Conservation (phyloP, 306 rosid species). For the Lathyrus tuberosus region DNA sequence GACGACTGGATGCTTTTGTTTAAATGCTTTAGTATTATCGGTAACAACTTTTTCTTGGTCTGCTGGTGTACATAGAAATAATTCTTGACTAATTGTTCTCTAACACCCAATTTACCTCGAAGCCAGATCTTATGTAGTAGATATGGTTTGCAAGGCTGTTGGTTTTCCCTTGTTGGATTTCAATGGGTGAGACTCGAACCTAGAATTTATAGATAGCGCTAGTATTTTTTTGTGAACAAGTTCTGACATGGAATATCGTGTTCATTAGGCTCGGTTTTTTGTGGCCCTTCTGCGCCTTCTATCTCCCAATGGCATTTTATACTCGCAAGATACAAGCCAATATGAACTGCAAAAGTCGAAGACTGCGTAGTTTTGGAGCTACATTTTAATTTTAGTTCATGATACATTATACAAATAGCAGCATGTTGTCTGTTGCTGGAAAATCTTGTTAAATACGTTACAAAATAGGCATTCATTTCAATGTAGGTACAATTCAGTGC, state of each 20-base stretch:
- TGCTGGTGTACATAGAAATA: conserved; percentile 27
- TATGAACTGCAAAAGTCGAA: conserved; percentile 45
- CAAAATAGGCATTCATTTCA: conserved; percentile 26
- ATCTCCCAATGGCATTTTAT: conserved; percentile 61
- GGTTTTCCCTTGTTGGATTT: conserved; percentile 70
- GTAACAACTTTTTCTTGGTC: conserved; percentile 45
- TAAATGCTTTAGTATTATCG: conserved; percentile 56
- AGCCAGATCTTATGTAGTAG: conserved; percentile 57
- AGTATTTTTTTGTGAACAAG: conserved; percentile 24
- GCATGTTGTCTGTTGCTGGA: conserved; percentile 4
- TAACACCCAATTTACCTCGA: conserved; percentile 24
- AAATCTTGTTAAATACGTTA: not conserved
- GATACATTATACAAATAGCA: conserved; percentile 10
- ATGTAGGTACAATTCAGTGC: conserved; percentile 6
- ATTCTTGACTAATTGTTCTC: conserved; percentile 20
- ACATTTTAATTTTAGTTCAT: conserved; percentile 12
- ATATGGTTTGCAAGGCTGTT: conserved; percentile 71
- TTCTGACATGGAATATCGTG: conserved; percentile 32
- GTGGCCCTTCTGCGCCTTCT: conserved; percentile 60
- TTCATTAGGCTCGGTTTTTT: conserved; percentile 51
- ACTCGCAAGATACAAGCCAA: conserved; percentile 51
- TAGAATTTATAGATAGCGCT: conserved; percentile 21
- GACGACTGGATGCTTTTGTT: conserved; percentile 66
- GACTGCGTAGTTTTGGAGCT: conserved; percentile 45
- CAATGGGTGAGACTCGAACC: conserved; percentile 72